A percentile compares a stretch with the other conserved stretches of the same genome.
These are phyloP conservation scores for Suillus bovinus DNA, from an alignment of 768 basidiomycete species.

Conservation along the genomic window DNA sequence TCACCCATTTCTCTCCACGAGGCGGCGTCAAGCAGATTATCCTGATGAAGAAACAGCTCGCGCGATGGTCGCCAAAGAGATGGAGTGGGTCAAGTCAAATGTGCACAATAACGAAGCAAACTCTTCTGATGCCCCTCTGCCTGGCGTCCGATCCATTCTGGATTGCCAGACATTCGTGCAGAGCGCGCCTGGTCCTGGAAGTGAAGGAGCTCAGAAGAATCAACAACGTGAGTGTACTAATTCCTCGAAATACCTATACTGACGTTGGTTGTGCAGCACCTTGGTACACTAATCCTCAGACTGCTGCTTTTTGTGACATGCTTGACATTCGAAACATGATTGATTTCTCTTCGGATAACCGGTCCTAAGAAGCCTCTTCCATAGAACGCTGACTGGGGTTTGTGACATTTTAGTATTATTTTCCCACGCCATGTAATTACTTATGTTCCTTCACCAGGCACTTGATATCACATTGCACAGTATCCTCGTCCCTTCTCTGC, in stretches of 20 bases:
- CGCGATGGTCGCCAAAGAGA: conserved; percentile 55
- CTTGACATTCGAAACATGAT: conserved; percentile 77
- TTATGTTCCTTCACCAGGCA: not conserved
- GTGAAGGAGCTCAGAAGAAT: conserved; percentile 40
- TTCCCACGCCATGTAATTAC: not conserved
- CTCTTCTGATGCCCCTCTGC: conserved; percentile 14
- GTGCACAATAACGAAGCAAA: conserved; percentile 35
- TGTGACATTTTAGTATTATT: not conserved
- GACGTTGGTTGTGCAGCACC: conserved; percentile 47
- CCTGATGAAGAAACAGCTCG: conserved; percentile 55
- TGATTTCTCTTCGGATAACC: conserved; percentile 30
- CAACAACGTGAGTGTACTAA: conserved; percentile 35
- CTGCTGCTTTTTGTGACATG: conserved; percentile 80
- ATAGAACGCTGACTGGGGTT: not conserved
- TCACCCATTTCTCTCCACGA: conserved; percentile 70
- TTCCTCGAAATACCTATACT: not conserved
- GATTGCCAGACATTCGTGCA: conserved; percentile 66
- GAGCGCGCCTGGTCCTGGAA: conserved; percentile 60
- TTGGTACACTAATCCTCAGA: conserved; percentile 88
- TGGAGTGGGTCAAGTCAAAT: conserved; percentile 68
- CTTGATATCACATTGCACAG: not conserved
- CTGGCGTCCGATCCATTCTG: conserved; percentile 39
- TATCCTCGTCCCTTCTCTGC: not conserved
- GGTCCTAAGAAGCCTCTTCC: not conserved
- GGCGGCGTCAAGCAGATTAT: conserved; percentile 49